Conservation (phyloP, 2,329 filamentous ascomycete genomes). For the Nothophaeocryptopus gaeumannii region DNA sequence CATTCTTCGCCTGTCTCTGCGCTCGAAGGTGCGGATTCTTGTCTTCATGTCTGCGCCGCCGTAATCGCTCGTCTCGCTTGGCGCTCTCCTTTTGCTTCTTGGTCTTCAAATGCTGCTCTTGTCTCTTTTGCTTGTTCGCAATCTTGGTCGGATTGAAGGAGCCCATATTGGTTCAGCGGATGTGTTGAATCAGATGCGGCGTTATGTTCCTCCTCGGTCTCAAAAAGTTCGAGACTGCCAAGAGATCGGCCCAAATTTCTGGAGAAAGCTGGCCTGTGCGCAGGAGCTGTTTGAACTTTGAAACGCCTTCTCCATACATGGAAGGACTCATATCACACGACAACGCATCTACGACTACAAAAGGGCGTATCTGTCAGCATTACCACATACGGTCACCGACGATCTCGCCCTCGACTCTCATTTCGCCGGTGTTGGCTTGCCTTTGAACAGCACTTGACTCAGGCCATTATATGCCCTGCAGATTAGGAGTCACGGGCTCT, state of each 20-base stretch:
- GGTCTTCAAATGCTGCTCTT: conserved; percentile 73
- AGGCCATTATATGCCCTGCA: conserved; percentile 17
- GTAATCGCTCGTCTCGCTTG: conserved; percentile 73
- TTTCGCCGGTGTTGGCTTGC: not conserved
- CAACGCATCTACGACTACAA: not conserved
- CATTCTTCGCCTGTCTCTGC: conserved; percentile 71
- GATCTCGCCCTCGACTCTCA: not conserved
- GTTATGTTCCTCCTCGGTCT: too few species aligned
- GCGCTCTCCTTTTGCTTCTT: conserved; percentile 74
- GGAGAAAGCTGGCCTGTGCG: not conserved
- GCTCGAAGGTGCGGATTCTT: conserved; percentile 74
- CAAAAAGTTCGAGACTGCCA: conserved; percentile 6
- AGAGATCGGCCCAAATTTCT: not conserved
- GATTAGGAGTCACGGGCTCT: conserved; percentile 17
- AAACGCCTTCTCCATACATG: too few species aligned
- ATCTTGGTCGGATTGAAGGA: conserved; percentile 34
- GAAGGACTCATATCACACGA: too few species aligned
- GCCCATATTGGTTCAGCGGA: conserved; percentile 23
- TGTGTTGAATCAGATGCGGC: not conserved
- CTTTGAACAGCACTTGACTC: conserved; percentile 8
- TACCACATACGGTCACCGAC: not conserved
- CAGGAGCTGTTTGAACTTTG: too few species aligned
- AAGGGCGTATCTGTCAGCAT: not conserved
- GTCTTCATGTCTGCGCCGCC: conserved; percentile 78
- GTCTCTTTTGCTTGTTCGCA: conserved; percentile 65